Evolutionary conservation across 495 filamentous ascomycete genomes (phyloP), one percentile per base, ranked within the genome.

Genomic region (Hypoxylon fuscum): DNA sequence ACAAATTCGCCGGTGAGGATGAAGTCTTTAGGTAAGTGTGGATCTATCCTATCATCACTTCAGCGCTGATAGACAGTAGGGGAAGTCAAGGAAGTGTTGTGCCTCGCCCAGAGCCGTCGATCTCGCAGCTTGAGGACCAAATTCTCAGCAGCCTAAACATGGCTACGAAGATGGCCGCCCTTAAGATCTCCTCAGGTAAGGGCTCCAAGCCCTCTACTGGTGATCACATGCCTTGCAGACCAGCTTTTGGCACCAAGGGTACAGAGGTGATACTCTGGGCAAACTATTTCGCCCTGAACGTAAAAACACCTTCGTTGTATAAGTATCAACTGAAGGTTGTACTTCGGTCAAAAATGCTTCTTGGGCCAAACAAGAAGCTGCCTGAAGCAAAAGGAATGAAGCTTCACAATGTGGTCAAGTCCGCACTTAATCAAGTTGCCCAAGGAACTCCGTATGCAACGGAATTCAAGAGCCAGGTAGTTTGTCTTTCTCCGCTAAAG

Each of bases 201-300:
- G 57, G 44, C 14, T 32, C 47, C 14, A 55, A 51, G 18, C 5
- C 53, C n/a, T 25, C 53, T 21, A 14, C 55, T 21, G 35, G 43
- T 1, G 52, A 55, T 7, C 31, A 59, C 18, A 64, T 82, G 32
- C 81, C 81, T 6, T 53, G 60, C 38, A 81, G 88, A 6, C 88
- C 88, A n/a, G 81, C 77, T 2, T 89, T 82, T 66, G 87, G 87
- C 35, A 85, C 76, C 1, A 57, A 57, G 11, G 88, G 88, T 14
- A 69, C 27, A 5, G 45, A 69, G 14, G 74, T 87, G 3, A 68
- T 72, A 5, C 76, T 91, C 0, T 88, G 83, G 78, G 79, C 88
- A 31, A 91, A 91, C 69, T 88, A 88, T 55, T 84, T 90, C 60
- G 73, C 80, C 2, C 50, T 91, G 18, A 74, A 75, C 64, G 22